A percentile compares a stretch with the other conserved stretches of the same genome.
Conservation (phyloP, 768 basidiomycete species). For the Suillus spraguei region DNA sequence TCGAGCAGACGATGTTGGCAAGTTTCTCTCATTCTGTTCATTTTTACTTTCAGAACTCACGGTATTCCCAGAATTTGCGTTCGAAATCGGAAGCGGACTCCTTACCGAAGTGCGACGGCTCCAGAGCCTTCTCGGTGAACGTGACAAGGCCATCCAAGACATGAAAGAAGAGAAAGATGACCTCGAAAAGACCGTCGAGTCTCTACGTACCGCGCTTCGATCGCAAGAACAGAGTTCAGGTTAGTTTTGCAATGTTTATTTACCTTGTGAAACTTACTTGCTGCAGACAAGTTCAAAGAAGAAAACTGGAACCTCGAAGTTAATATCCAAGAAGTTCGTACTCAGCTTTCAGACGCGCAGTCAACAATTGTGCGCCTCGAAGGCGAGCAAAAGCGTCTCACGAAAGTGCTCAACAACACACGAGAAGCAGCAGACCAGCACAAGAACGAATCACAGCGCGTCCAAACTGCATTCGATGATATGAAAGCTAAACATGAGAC, state of each 20-base stretch:
- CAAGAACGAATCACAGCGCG: conserved; percentile 84
- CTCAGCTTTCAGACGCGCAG: conserved; percentile 68
- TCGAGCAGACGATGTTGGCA: conserved; percentile 86
- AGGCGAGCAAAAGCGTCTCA: conserved; percentile 80
- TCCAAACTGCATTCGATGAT: conserved; percentile 64
- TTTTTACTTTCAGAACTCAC: conserved; percentile 18
- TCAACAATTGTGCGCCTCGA: conserved; percentile 70
- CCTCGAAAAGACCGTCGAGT: conserved; percentile 78
- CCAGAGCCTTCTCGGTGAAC: conserved; percentile 87
- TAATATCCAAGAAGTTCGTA: conserved; percentile 81
- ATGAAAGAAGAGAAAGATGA: conserved; percentile 93
- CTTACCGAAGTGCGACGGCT: conserved; percentile 90
- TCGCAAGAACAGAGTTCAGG: conserved; percentile 83
- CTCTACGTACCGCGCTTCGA: conserved; percentile 69
- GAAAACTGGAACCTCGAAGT: conserved; percentile 99
- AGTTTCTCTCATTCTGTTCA: conserved; percentile 30
- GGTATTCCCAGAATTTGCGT: conserved; percentile 79
- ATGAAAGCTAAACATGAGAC: conserved; percentile 92
- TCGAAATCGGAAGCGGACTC: conserved; percentile 94
- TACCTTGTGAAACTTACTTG: conserved; percentile 3
- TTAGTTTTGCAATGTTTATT: conserved; percentile 33
- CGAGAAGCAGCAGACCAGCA: conserved; percentile 81
- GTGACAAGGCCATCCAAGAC: conserved; percentile 90
- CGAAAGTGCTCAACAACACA: conserved; percentile 68
- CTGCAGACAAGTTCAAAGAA: conserved; percentile 90